Evolutionary conservation across 2,329 filamentous ascomycete genomes (phyloP).

Genomic region (Alternaria angustiovoidea): DNA sequence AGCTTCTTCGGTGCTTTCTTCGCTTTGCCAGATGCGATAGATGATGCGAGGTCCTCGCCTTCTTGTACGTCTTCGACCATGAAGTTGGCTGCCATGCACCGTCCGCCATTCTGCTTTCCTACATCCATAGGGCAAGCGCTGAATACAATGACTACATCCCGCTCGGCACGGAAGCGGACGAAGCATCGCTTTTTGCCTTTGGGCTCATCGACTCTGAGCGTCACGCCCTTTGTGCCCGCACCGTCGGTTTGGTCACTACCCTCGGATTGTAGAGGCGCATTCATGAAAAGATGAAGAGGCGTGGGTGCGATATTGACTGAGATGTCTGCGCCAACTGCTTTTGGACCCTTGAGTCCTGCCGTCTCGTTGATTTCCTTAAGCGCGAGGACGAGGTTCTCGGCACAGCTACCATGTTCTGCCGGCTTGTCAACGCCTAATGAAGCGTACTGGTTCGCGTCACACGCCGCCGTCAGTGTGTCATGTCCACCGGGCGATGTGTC

Average conservation of each 20-base stretch:
- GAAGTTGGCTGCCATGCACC: slow-evolving; percentile 51
- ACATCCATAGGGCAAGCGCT: slow-evolving; percentile 52
- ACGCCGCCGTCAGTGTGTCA: slow-evolving; percentile 59
- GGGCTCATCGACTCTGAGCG: slow-evolving; percentile 41
- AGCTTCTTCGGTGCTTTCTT: slow-evolving; percentile 30
- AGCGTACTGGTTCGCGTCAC: slow-evolving; percentile 56
- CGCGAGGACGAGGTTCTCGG: slow-evolving; percentile 59
- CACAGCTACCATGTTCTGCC: slow-evolving; percentile 57
- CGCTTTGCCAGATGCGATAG: slow-evolving; percentile 26
- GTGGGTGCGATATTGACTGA: slow-evolving; percentile 58
- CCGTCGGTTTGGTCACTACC: slow-evolving; percentile 20
- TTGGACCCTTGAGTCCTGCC: slow-evolving; percentile 56
- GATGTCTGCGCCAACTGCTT: slow-evolving; percentile 57
- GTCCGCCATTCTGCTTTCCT: slow-evolving; percentile 47
- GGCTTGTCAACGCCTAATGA: slow-evolving; percentile 54
- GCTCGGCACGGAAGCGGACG: slow-evolving; percentile 47
- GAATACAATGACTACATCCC: slow-evolving; percentile 49
- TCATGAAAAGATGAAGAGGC: slow-evolving; percentile 57
- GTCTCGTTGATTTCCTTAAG: slow-evolving; percentile 58
- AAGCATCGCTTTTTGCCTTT: slow-evolving; percentile 46
- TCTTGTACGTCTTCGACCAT: slow-evolving; percentile 45
- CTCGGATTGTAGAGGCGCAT: slow-evolving; percentile 36
- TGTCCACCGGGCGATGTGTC: slow-evolving; percentile 56
- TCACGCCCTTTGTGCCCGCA: slow-evolving; percentile 41
- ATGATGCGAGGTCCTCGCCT: slow-evolving; percentile 34